Base-by-base conservation (phyloP, 192 early-diverging fungal genomes). In the Rhizophagus prolifer region DNA sequence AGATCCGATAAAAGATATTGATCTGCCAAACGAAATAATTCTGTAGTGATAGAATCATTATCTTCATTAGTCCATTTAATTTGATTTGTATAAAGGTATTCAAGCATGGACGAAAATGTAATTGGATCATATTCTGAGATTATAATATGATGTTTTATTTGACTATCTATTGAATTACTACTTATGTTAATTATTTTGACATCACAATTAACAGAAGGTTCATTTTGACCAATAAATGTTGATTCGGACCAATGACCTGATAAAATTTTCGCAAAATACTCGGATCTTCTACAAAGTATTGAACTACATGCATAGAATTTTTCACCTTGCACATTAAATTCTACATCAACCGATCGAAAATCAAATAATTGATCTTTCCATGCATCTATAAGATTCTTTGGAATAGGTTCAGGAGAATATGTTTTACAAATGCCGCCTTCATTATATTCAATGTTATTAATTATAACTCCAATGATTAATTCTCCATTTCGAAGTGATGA, bases 1-100 rank as follows among this genome's bases (percentile, higher is more conserved):
- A 72, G 54, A 19, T 72, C 70, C 34, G 14, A 34, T 25, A 72
- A 47, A 28, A 72, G 54, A 58, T 72, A 72, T 58, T 72, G 44
- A 31, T 72, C 70, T 16, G 70, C 70, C 9, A 72, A 13, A 16
- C 70, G 44, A 58, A 72, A 72, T 21, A 72, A 26, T 31, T 58
- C 47, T 10, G 54, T 23, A 3, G 58, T 25, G 8, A 25, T 54
- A 19, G 46, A 50, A 1, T 59, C 16, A 54, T 54, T 54, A 6
- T 54, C 16, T 21, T 54, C 0, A 54, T 54, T 54, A 0, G 6
- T 19, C 50, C 50, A 54, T 21, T n/a, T 54, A 21, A 54, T 16
- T 19, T 54, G 16, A 54, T 54, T 54, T 21, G 50, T 54, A 6
- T 54, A 54, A 54, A 54, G 50, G 4, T 54, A 54, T 54, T 54